These are phyloP conservation scores for Nicotiana sylvestris DNA, from an alignment of 257 asterid species.

Conservation along the genomic window DNA sequence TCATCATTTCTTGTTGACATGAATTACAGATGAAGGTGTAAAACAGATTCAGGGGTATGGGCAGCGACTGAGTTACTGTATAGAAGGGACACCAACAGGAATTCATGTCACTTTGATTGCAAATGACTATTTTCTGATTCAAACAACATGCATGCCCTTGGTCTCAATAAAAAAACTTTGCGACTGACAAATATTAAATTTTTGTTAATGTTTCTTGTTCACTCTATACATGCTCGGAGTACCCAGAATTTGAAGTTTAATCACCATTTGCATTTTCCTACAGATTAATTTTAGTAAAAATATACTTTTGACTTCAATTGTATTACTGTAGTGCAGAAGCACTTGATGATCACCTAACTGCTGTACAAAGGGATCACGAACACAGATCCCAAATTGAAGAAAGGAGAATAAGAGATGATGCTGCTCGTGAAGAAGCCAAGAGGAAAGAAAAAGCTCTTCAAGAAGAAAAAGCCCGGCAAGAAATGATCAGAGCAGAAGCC, in stretches of 20 bases:
- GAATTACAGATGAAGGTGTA: neutral
- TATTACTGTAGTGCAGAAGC: constrained; percentile 68
- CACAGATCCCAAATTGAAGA: constrained; percentile 86
- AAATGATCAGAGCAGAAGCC: constrained; percentile 64
- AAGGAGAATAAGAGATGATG: constrained; percentile 82
- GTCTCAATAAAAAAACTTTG: neutral
- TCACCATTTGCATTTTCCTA: neutral
- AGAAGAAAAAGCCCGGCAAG: constrained; percentile 67
- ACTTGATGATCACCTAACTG: constrained; percentile 81
- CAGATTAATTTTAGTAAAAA: constrained; percentile 11
- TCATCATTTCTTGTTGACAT: neutral
- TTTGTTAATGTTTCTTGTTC: neutral
- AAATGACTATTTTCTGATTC: neutral
- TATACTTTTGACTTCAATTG: constrained; percentile 23
- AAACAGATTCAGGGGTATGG: neutral
- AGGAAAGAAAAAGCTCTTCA: constrained; percentile 60
- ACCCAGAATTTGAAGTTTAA: neutral
- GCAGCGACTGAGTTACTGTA: neutral
- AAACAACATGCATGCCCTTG: neutral
- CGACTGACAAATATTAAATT: neutral
- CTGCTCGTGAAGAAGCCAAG: constrained; percentile 82
- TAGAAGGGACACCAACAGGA: neutral
- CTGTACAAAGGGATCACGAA: constrained; percentile 82
- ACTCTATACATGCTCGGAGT: neutral
- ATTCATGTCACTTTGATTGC: neutral